These are phyloP conservation scores for Solanum chiquidenum DNA, from an alignment of 257 asterid species.

Conservation along the genomic window DNA sequence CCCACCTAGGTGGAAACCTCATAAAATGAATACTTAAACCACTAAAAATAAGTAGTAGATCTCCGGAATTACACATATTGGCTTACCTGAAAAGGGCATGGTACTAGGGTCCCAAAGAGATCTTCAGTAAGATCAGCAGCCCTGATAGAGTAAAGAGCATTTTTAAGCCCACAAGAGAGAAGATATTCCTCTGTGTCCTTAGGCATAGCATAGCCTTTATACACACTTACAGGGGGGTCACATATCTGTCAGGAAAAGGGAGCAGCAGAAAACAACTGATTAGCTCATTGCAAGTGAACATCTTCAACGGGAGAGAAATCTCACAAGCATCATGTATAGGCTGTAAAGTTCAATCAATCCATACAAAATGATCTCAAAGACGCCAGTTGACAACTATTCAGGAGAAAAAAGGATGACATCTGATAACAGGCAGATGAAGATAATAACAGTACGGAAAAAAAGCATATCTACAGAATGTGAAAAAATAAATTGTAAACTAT, in stretches of 20 bases:
- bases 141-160: slow-evolving; percentile 75
- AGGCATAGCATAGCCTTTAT: slow-evolving; percentile 70
- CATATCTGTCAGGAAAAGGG: slow-evolving; percentile 39
- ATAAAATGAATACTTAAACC: background rate
- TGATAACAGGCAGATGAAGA: background rate
- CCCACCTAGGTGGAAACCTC: background rate
- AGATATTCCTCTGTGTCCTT: slow-evolving; percentile 83
- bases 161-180: slow-evolving; percentile 66
- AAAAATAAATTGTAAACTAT: background rate
- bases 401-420: background rate
- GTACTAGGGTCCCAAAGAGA: slow-evolving; percentile 65
- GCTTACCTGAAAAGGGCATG: slow-evolving; percentile 64
- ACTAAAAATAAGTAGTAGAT: background rate
- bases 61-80: background rate
- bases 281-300: background rate
- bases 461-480: background rate
- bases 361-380: background rate
- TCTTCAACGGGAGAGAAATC: background rate
- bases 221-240: slow-evolving; percentile 91
- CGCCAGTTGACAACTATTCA: background rate
- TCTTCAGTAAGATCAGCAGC: slow-evolving; percentile 67
- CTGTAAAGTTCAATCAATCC: background rate
- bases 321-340: background rate
- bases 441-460: background rate
- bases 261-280: slow-evolving; percentile 7